Percentiles rank a stretch among this genome's conserved stretches.
These are phyloP conservation scores for Aspergillus caelatus DNA, from an alignment of 2,329 filamentous ascomycete genomes.

Conservation along the genomic window DNA sequence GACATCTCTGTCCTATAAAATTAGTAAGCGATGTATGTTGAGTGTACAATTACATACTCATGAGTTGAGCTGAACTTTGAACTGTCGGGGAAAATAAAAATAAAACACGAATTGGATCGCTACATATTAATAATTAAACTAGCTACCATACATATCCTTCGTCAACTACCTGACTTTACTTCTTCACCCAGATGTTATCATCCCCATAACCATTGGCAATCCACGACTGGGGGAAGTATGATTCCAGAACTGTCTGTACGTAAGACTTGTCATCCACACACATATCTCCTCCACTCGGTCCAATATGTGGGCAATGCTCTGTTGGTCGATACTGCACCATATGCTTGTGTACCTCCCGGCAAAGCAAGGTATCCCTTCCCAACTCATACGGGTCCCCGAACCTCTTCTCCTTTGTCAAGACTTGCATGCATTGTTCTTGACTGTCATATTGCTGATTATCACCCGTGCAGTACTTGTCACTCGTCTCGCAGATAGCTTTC, in stretches of 20 bases:
- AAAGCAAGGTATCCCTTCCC: slow-evolving; percentile 30
- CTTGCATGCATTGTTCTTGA: slow-evolving; percentile 21
- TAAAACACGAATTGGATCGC: not conserved
- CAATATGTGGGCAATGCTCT: slow-evolving; percentile 32
- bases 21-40: not conserved
- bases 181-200: slow-evolving; percentile 22
- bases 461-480: slow-evolving; percentile 24
- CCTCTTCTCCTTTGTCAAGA: slow-evolving; percentile 21
- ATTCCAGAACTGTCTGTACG: slow-evolving; percentile 24
- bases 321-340: slow-evolving; percentile 31
- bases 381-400: slow-evolving; percentile 31
- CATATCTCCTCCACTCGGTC: slow-evolving; percentile 28
- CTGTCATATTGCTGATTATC: slow-evolving; percentile 26
- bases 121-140: not conserved
- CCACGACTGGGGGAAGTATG: slow-evolving; percentile 29
- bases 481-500: slow-evolving; percentile 23
- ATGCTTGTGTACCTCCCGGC: slow-evolving; percentile 32
- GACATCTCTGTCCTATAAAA: not conserved
- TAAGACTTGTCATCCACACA: slow-evolving; percentile 33
- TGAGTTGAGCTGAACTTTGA: not conserved
- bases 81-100: too few species aligned
- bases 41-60: not conserved
- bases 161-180: not conserved
- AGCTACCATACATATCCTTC: not conserved
- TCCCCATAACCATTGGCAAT: slow-evolving; percentile 25